Evolutionary conservation across 2,329 filamentous ascomycete genomes (phyloP), one percentile per base, ranked within the genome.

Genomic region (Ophiostoma novo-ulmi): DNA sequence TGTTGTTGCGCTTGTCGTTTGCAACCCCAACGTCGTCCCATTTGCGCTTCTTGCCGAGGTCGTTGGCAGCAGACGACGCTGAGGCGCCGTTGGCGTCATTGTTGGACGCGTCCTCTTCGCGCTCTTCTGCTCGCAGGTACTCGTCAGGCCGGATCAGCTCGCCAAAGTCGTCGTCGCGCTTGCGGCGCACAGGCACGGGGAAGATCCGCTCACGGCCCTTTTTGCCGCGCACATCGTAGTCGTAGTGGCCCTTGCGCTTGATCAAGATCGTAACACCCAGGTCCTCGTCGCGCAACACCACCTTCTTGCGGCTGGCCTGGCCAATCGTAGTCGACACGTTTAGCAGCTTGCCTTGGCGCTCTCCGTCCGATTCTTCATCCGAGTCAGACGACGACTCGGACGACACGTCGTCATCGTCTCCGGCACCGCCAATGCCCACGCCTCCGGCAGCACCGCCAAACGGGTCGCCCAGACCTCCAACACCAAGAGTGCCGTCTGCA

Each of bases 141-240:
- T 99, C 95, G 78, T 98, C 95, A 0, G 94, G 92, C 70, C 93
- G 88, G 75, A 99, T 97, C 20, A 96, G 82, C 74, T 99, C 95
- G 71, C 95, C 95, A 80, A 95, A 99, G 74, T 97, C 94, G 77
- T 98, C 95, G 39, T 86, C 88, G 68, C 93, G 89, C 78, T 89
- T 91, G 76, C 92, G 85, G 69, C 93, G 89, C 35, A 94, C 87
- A 0, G 94, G 87, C 69, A 96, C 89, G 0, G 95, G 95, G 77
- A 97, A 98, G 81, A 97, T 91, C 73, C 93, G 89, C 77, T 99
- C 95, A 70, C 94, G 87, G 3, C 95, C 95, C 77, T 92, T 96
- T 79, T 97, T 97, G 48, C 91, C 91, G 58, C 93, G 87, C 1
- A 97, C 91, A 77, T 97, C 93, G 75, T 92, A 99, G 79, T 99